Conservation (phyloP, 2,329 filamentous ascomycete species). For the Dothiorella sarmentorum region DNA sequence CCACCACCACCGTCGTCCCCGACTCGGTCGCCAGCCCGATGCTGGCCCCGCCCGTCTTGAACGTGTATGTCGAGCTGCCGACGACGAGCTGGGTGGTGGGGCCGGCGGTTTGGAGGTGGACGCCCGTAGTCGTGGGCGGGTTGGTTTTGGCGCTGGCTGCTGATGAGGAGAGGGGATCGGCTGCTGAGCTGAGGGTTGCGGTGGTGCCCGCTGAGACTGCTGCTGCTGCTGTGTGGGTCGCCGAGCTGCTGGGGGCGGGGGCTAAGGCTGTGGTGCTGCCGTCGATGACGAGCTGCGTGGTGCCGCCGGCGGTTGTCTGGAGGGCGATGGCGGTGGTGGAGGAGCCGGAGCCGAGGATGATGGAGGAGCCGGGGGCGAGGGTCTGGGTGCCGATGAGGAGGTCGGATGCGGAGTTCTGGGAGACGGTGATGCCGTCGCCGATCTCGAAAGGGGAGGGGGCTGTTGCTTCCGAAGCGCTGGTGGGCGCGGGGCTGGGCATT, state of each 20-base stretch:
- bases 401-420: neutral
- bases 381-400: slow-evolving; percentile 6
- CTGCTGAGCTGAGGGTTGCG: neutral
- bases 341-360: neutral
- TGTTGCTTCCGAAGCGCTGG: neutral
- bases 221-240: too few relatives aligned
- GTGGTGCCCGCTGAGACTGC: neutral
- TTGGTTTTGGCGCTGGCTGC: too few relatives aligned
- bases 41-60: neutral
- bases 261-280: neutral
- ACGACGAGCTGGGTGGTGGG: neutral
- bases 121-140: neutral
- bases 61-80: neutral
- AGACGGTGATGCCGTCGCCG: neutral
- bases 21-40: neutral
- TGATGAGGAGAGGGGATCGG: neutral
- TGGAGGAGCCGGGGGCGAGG: neutral
- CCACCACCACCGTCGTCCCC: neutral
- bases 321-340: slow-evolving; percentile 1
- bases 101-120: neutral
- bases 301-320: neutral
- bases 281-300: slow-evolving; percentile 2
- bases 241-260: neutral
- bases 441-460: neutral
- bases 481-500: neutral